These are phyloP conservation scores for Picea mariana DNA, from an alignment of 83 land plant genomes.

Conservation along the genomic window DNA sequence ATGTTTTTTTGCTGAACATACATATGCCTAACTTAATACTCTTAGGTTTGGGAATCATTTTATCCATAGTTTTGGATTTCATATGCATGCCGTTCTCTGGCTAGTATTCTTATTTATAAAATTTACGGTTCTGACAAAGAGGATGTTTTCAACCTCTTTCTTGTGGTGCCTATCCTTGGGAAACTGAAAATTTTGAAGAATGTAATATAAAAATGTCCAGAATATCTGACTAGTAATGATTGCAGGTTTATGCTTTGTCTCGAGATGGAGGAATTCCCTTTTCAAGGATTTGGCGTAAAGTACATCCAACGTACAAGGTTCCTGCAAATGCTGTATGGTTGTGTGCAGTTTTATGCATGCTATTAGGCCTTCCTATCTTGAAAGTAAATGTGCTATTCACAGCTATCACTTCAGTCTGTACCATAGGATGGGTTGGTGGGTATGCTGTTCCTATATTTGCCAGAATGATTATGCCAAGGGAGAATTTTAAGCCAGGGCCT, in stretches of 20 bases:
- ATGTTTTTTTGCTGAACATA: neutral
- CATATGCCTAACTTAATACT: neutral
- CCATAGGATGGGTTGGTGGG: conserved; percentile 95
- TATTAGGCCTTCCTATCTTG: conserved; percentile 85
- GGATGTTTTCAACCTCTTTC: neutral
- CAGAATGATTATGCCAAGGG: conserved; percentile 70
- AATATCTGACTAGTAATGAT: too few species aligned
- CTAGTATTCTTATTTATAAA: neutral
- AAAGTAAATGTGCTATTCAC: conserved; percentile 84
- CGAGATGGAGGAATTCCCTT: conserved; percentile 83
- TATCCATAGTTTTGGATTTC: neutral
- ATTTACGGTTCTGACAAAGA: neutral
- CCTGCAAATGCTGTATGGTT: conserved; percentile 95
- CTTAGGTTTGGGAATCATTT: neutral
- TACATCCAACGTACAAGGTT: conserved; percentile 77
- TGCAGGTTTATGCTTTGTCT: conserved; percentile 87
- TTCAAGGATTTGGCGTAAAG: conserved; percentile 67
- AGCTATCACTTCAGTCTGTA: conserved; percentile 84
- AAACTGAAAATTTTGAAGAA: conserved; percentile 40
- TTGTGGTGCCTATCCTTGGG: neutral
- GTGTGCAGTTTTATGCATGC: conserved; percentile 67
- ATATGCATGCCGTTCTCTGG: neutral
- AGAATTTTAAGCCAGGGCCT: conserved; percentile 74
- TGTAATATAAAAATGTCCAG: neutral
- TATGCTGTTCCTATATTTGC: conserved; percentile 93